These are phyloP conservation scores for Metarhizium album DNA, from an alignment of 2,329 filamentous ascomycete species.

Conservation along the genomic window DNA sequence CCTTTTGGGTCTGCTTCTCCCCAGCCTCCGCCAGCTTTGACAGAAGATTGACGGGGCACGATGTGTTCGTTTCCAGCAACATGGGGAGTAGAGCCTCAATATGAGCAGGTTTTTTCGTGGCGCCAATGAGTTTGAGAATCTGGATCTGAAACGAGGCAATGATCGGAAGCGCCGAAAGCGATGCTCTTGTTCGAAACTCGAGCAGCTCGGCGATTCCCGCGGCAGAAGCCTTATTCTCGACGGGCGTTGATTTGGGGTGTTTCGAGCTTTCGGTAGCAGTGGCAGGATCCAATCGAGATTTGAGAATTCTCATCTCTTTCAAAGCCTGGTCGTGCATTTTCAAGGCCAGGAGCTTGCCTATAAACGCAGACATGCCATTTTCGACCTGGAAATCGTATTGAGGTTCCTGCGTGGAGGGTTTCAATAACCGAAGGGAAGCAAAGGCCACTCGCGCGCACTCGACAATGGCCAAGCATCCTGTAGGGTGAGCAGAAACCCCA, in stretches of 20 bases:
- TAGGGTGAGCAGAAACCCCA: constrained; percentile 21
- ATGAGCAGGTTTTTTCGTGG: constrained; percentile 45
- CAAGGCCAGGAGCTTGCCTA: constrained; percentile 54
- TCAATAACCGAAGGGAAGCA: constrained; percentile 47
- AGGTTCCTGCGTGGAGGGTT: constrained; percentile 40
- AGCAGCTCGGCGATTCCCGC: constrained; percentile 45
- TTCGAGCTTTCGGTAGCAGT: constrained; percentile 20
- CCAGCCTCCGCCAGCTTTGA: constrained; percentile 31
- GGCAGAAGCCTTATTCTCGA: constrained; percentile 20
- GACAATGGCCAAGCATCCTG: constrained; percentile 44
- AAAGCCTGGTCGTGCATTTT: constrained; percentile 56
- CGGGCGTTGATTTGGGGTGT: constrained; percentile 15
- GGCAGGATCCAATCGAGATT: constrained; percentile 44
- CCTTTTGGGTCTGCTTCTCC: constrained; percentile 42
- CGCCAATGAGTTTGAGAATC: constrained; percentile 50
- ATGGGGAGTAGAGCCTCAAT: constrained; percentile 47
- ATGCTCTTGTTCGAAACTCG: constrained; percentile 41
- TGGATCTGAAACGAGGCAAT: constrained; percentile 56
- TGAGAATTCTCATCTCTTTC: constrained; percentile 58
- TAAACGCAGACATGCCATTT: constrained; percentile 58
- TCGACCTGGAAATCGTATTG: constrained; percentile 60
- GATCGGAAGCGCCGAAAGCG: constrained; percentile 37
- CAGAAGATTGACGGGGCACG: constrained; percentile 50
- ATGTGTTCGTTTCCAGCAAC: constrained; percentile 39
- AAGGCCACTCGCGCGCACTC: constrained; percentile 64